These are phyloP conservation scores for Psilocybe sp. DNA, from an alignment of 768 basidiomycete species.

Conservation along the genomic window DNA sequence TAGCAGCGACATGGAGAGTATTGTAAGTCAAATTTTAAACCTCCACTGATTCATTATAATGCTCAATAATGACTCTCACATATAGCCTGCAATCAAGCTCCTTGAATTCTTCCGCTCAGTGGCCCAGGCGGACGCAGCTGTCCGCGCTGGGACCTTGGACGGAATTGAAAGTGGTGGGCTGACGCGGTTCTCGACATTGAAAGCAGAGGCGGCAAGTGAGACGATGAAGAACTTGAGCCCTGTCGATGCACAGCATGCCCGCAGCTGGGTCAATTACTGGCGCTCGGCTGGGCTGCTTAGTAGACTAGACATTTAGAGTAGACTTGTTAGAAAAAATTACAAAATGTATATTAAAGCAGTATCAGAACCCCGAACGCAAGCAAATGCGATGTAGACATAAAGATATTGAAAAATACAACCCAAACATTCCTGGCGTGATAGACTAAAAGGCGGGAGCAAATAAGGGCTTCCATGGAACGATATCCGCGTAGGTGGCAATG, in stretches of 20 bases:
- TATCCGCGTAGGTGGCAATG: no score
- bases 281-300: background rate
- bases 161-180: slow-evolving; percentile 1
- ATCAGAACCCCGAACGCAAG: no score
- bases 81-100: slow-evolving; percentile 32
- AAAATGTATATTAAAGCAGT: no score
- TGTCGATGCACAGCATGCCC: background rate
- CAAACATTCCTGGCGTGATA: no score
- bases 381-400: no score
- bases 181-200: background rate
- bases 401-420: no score
- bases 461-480: no score
- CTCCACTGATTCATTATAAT: background rate
- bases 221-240: background rate
- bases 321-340: no score
- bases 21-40: slow-evolving; percentile 7
- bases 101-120: slow-evolving; percentile 24
- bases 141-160: background rate
- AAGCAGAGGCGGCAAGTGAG: background rate
- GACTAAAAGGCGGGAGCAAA: no score
- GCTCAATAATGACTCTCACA: background rate
- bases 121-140: background rate
- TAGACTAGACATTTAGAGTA: no score
- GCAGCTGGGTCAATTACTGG: background rate
- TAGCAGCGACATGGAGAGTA: slow-evolving; percentile 1